Percentiles rank a stretch among this genome's conserved stretches.
These are phyloP conservation scores for Odontarrhena argentea DNA, from an alignment of 345 rosid species.

Conservation along the genomic window DNA sequence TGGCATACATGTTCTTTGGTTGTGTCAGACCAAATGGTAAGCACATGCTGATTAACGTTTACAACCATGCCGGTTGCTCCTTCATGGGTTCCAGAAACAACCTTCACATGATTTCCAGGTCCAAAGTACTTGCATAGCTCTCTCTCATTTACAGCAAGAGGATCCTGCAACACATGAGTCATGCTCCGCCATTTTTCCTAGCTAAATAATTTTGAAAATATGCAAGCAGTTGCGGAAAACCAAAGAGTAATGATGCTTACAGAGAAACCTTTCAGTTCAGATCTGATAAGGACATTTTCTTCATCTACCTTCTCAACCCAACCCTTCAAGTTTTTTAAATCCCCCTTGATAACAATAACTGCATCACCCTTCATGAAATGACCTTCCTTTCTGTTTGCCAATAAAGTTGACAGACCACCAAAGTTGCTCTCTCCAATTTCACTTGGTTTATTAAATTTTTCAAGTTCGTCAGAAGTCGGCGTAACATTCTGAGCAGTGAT, in stretches of 20 bases:
- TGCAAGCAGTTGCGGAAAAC: conserved; percentile 8
- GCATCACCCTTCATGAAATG: conserved; percentile 99
- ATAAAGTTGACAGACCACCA: conserved; percentile 77
- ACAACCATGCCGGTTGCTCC: conserved; percentile 99
- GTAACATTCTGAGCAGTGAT: conserved; percentile 71
- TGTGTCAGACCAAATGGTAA: conserved; percentile 82
- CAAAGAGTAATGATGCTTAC: conserved; percentile 52
- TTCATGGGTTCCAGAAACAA: no score
- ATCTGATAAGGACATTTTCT: conserved; percentile 83
- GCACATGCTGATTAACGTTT: conserved; percentile 94
- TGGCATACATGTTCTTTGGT: conserved; percentile 88
- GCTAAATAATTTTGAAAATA: conserved; percentile 21
- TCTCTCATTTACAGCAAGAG: conserved; percentile 79
- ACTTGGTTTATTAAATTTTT: conserved; percentile 79
- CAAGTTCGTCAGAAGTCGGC: conserved; percentile 95
- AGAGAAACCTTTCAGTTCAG: conserved; percentile 90
- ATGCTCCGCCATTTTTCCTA: not conserved
- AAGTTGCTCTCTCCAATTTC: conserved; percentile 78
- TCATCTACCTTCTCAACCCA: conserved; percentile 99
- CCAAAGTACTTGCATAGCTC: conserved; percentile 95
- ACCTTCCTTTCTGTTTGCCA: conserved; percentile 91
- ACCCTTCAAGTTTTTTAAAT: conserved; percentile 89
- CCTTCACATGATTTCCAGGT: conserved; percentile 98
- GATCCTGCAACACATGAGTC: conserved; percentile 52
- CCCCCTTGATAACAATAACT: conserved; percentile 91